Percentiles rank a stretch among this genome's conserved stretches.
Evolutionary conservation across 495 filamentous ascomycete species (phyloP).

Genomic region (Cercophora sp.): DNA sequence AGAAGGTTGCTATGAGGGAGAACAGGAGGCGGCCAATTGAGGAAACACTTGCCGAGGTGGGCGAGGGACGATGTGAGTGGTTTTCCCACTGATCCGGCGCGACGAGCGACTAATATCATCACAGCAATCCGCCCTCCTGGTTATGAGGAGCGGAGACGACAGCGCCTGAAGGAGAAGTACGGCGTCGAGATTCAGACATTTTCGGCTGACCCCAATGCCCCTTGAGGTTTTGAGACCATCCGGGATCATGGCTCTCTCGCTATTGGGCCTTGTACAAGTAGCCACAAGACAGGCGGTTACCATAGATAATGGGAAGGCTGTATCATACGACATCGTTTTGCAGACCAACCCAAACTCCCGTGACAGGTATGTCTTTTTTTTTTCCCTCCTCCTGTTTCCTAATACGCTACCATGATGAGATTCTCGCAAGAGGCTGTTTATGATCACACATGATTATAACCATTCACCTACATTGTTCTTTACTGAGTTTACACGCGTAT

Average conservation of each 20-base stretch:
- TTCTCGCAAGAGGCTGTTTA: conserved; percentile 47
- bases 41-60: conserved; percentile 76
- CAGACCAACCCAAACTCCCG: not conserved
- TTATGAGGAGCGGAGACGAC: conserved; percentile 79
- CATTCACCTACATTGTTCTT: conserved; percentile 46
- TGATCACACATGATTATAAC: conserved; percentile 46
- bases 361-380: conserved; percentile 16
- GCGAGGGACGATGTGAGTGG: conserved; percentile 80
- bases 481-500: too few relatives aligned
- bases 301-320: conserved; percentile 30
- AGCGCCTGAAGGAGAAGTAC: conserved; percentile 85
- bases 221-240: conserved; percentile 10
- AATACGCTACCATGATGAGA: conserved; percentile 30
- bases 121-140: conserved; percentile 78
- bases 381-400: not conserved
- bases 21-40: conserved; percentile 71
- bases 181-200: conserved; percentile 74
- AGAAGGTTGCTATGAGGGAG: conserved; percentile 71
- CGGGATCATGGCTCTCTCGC: not conserved
- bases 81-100: not conserved
- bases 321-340: conserved; percentile 9
- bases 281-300: conserved; percentile 6
- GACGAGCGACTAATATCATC: conserved; percentile 23
- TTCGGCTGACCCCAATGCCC: conserved; percentile 32
- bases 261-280: conserved; percentile 24